These are phyloP conservation scores for Picochlorum sp. DNA, from an alignment of 139 green algal genomes.

Conservation along the genomic window DNA sequence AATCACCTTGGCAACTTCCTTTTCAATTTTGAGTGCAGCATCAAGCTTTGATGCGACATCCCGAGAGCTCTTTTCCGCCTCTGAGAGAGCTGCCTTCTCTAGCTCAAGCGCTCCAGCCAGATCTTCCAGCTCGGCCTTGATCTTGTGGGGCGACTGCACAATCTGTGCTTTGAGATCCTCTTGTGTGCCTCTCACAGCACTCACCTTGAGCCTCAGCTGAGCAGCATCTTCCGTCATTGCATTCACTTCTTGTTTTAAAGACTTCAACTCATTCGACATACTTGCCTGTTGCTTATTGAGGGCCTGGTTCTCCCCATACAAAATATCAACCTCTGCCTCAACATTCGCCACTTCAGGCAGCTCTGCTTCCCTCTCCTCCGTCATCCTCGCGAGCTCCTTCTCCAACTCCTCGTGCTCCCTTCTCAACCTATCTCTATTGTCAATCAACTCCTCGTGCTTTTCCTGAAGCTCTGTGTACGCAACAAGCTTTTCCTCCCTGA, in stretches of 20 bases:
- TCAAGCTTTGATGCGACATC: constrained; percentile 40
- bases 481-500: constrained; percentile 80
- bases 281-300: constrained; percentile 64
- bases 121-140: constrained; percentile 32
- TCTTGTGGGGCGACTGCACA: constrained; percentile 56
- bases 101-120: constrained; percentile 30
- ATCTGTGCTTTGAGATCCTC: constrained; percentile 61
- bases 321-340: constrained; percentile 40
- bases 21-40: constrained; percentile 45
- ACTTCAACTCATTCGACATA: constrained; percentile 51
- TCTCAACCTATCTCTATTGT: constrained; percentile 31
- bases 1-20: constrained; percentile 50
- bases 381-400: constrained; percentile 45
- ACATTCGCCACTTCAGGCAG: constrained; percentile 43
- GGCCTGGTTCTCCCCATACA: constrained; percentile 44
- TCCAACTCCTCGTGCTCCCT: constrained; percentile 37
- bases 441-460: constrained; percentile 26
- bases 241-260: constrained; percentile 49
- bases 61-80: constrained; percentile 28
- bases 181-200: constrained; percentile 37
- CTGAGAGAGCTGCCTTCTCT: constrained; percentile 25
- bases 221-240: constrained; percentile 42
- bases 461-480: constrained; percentile 57
- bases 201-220: constrained; percentile 54
- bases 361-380: constrained; percentile 33